These are phyloP conservation scores for Juncus effusus DNA, from an alignment of 176 grass and related monocot species.

Conservation along the genomic window DNA sequence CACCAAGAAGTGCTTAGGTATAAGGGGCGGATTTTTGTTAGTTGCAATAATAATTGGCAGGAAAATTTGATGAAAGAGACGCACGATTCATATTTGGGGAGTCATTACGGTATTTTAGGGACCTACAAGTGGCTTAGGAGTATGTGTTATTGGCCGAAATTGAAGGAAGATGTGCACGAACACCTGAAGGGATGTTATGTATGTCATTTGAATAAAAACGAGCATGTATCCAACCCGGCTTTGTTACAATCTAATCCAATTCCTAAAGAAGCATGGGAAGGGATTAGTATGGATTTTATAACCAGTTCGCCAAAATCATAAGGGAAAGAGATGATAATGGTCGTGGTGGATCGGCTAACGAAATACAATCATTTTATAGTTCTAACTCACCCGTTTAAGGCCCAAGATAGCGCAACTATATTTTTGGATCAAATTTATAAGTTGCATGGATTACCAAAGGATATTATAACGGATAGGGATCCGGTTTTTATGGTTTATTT, in stretches of 20 bases:
- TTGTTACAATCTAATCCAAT: neutral
- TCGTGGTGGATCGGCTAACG: neutral
- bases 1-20: neutral
- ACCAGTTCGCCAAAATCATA: neutral
- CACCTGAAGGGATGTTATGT: neutral
- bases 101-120: neutral
- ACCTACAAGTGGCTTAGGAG: neutral
- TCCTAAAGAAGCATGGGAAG: neutral
- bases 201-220: neutral
- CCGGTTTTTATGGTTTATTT: constrained; percentile 4
- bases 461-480: constrained; percentile 8
- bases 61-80: neutral
- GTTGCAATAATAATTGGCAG: neutral
- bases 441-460: neutral
- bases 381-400: neutral
- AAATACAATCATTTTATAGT: neutral
- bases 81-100: neutral
- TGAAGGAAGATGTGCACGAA: neutral
- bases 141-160: neutral
- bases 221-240: neutral
- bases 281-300: neutral
- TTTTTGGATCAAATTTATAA: neutral
- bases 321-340: neutral
- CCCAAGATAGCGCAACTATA: neutral
- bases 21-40: neutral